Conservation (phyloP, 371 early-diverging fungal genomes). For the Mucor ambiguus region DNA sequence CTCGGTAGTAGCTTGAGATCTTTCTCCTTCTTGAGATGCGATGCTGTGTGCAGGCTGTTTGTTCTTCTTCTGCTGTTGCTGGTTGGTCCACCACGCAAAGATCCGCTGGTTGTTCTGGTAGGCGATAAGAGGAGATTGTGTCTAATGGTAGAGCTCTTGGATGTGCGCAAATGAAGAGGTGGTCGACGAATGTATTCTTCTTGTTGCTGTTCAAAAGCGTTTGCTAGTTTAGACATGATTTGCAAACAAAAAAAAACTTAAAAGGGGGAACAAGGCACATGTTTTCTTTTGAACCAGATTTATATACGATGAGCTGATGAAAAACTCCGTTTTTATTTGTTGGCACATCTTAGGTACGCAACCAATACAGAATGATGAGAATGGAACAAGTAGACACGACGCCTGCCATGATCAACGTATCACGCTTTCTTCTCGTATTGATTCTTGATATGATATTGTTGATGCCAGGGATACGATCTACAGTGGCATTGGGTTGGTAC, state of each 20-base stretch:
- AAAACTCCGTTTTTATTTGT: conserved; percentile 12
- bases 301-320: neutral
- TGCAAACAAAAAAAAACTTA: neutral
- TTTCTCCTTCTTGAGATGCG: conserved; percentile 14
- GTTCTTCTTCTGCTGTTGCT: conserved; percentile 21
- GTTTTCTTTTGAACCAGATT: neutral
- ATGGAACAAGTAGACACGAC: conserved; percentile 63
- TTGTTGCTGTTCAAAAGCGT: conserved; percentile 42
- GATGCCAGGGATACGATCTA: conserved; percentile 61
- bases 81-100: conserved; percentile 29
- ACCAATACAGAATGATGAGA: conserved; percentile 56
- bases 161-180: conserved; percentile 31
- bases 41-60: conserved; percentile 23
- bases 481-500: neutral
- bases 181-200: conserved; percentile 23
- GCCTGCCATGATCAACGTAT: conserved; percentile 66
- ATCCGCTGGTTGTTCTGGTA: conserved; percentile 44
- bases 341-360: conserved; percentile 36
- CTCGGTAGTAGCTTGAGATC: conserved; percentile 44
- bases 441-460: conserved; percentile 66
- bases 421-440: conserved; percentile 62
- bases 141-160: conserved; percentile 44
- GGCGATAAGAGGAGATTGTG: conserved; percentile 44
- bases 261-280: conserved; percentile 11
- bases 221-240: conserved; percentile 38